Percentiles rank a stretch among this genome's conserved stretches.
Conservation (phyloP, 1,139 yeast species). For the Yamadazyma aaseri region DNA sequence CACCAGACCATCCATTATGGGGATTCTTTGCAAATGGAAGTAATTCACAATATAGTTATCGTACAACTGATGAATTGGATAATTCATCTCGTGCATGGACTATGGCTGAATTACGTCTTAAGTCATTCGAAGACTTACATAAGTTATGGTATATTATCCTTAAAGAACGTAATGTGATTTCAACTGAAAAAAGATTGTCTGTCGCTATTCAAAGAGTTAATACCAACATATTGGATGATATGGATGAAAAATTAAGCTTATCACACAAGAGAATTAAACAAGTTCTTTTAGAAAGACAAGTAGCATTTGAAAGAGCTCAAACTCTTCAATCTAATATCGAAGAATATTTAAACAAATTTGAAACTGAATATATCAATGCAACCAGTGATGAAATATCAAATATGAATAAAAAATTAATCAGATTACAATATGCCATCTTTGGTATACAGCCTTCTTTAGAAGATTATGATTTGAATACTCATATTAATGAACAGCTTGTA, state of each 20-base stretch:
- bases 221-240: slow-evolving; percentile 24
- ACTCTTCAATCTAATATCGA: slow-evolving; percentile 43
- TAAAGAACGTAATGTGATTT: slow-evolving; percentile 76
- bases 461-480: slow-evolving; percentile 47
- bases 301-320: slow-evolving; percentile 64
- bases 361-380: slow-evolving; percentile 54
- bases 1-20: slow-evolving; percentile 93
- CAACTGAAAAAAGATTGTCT: slow-evolving; percentile 64
- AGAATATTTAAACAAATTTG: slow-evolving; percentile 57
- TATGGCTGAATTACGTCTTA: slow-evolving; percentile 83
- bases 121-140: slow-evolving; percentile 89
- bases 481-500: slow-evolving; percentile 53
- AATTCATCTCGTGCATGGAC: slow-evolving; percentile 77
- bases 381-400: slow-evolving; percentile 57
- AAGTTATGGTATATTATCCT: slow-evolving; percentile 84
- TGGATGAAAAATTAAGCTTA: slow-evolving; percentile 37
- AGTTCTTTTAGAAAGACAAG: slow-evolving; percentile 83
- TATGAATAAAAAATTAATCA: slow-evolving; percentile 65
- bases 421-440: slow-evolving; percentile 78
- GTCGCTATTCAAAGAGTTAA: slow-evolving; percentile 28
- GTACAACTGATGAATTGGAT: slow-evolving; percentile 58
- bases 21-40: slow-evolving; percentile 72
- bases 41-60: slow-evolving; percentile 49
- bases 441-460: slow-evolving; percentile 61
- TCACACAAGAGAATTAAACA: slow-evolving; percentile 68